phyloP scores from a whole-genome alignment of 768 basidiomycete genomes.

The Piloderma croceum region DNA sequence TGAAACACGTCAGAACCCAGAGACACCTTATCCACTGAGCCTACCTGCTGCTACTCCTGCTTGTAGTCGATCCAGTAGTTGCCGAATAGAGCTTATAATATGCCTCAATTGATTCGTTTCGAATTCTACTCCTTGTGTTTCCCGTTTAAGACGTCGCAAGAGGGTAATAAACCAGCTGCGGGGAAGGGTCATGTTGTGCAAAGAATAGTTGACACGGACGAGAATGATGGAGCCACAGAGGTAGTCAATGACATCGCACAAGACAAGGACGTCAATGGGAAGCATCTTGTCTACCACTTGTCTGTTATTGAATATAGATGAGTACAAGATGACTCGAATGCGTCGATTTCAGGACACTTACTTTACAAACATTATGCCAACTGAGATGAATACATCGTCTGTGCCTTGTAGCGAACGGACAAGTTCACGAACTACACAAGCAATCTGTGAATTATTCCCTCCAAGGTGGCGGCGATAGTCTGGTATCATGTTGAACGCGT shows the following conservation, averaged over 20 bases:
- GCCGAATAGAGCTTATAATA: constrained; percentile 15
- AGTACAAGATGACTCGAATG: background rate
- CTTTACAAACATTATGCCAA: constrained; percentile 37
- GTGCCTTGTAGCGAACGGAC: constrained; percentile 24
- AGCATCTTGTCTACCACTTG: constrained; percentile 36
- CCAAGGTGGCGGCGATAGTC: constrained; percentile 14
- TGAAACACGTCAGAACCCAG: background rate
- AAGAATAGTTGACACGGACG: constrained; percentile 12
- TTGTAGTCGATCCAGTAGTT: constrained; percentile 26
- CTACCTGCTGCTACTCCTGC: constrained; percentile 24
- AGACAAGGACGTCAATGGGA: constrained; percentile 37
- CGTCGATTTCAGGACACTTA: constrained; percentile 23
- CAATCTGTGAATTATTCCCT: constrained; percentile 18
- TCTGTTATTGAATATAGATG: constrained; percentile 26
- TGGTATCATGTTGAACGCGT: constrained; percentile 1
- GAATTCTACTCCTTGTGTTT: constrained; percentile 7
- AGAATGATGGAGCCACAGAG: constrained; percentile 40
- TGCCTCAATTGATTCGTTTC: too few species aligned
- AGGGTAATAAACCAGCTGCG: constrained; percentile 41
- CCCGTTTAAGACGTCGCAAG: constrained; percentile 16
- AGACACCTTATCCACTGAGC: too few species aligned
- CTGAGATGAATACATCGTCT: constrained; percentile 19
- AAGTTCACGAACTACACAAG: constrained; percentile 28
- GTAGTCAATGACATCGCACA: constrained; percentile 49
- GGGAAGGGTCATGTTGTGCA: constrained; percentile 49